Evolutionary conservation across 129 eudicot species (phyloP).

Genomic region (Chrysanthemum makinoi): DNA sequence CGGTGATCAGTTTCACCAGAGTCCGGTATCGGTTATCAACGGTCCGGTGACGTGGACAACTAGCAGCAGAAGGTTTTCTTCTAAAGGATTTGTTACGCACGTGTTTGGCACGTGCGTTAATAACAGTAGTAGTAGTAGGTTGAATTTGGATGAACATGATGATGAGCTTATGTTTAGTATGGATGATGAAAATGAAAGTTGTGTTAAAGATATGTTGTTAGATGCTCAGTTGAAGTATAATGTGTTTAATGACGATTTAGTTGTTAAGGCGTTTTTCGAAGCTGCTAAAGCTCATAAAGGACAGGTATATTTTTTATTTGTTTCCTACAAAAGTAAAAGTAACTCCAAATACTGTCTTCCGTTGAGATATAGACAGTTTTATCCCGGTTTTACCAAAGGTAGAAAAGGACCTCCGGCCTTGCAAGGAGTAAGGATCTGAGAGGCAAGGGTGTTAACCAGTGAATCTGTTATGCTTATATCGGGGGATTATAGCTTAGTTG

Average conservation of each 20-base stretch:
- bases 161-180: slow-evolving; percentile 69
- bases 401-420: too few relatives aligned
- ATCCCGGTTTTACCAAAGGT: too few relatives aligned
- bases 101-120: slow-evolving; percentile 54
- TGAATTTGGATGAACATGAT: background rate
- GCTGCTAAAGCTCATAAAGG: slow-evolving; percentile 97
- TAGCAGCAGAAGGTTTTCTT: slow-evolving; percentile 31
- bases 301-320: slow-evolving; percentile 41
- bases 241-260: slow-evolving; percentile 58
- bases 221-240: slow-evolving; percentile 65
- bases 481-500: too few relatives aligned
- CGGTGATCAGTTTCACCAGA: slow-evolving; percentile 71
- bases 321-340: too few relatives aligned
- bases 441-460: too few relatives aligned
- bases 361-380: too few relatives aligned
- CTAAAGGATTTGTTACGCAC: slow-evolving; percentile 42
- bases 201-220: slow-evolving; percentile 50
- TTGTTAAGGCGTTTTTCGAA: slow-evolving; percentile 73
- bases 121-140: too few relatives aligned
- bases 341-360: too few relatives aligned
- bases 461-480: background rate
- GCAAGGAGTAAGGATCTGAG: too few relatives aligned
- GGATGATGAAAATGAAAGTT: slow-evolving; percentile 43
- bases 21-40: slow-evolving; percentile 89
- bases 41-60: slow-evolving; percentile 45